Base-by-base conservation (phyloP, 2,329 filamentous ascomycete genomes). In the Magnaporthiopsis incrustans region DNA sequence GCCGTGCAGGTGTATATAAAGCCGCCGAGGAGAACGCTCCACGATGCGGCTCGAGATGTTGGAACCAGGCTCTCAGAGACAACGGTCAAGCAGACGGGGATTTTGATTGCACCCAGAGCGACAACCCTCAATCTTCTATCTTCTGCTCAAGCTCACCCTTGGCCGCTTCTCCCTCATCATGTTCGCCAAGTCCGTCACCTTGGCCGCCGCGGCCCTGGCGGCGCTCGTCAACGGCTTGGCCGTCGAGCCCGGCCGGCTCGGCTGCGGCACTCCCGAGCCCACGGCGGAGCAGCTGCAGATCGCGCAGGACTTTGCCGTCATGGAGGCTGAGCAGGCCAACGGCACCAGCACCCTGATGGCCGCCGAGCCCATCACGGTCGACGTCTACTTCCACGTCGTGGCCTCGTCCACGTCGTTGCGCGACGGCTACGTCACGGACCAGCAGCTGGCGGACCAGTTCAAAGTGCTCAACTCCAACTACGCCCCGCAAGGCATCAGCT, bases 381-480 rank as follows among this genome's bases (percentile, higher is more conserved):
- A 74, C 60, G 67, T 68, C 56, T 74, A 75, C 69, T 74, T 76
- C 68, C 74, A 76, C 65, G 71, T 75, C 25, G 66, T 76, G 22
- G 69, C 71, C 53, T 60, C 64, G 10, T 71, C 72, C 10, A 70
- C 68, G 18, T 64, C 72, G 8, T 64, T 70, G 44, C 69, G 66
- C 61, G 76, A 70, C 44, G 76, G 76, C 25, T 77, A 77, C 62
- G 62, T 78, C 2, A 30, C 22, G 15, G 32, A 18, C 38, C 14
- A 50, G 53, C 64, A 61, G 38, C 59, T 60, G 64, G 50, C 50
- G 60, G 22, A 35, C 38, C 80, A 84, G 72, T 69, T 83, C n/a
- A 66, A 71, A 4, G 76, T 77, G 26, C 69, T 84, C 69, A 83
- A 83, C 69, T 63, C 67, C 0, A 77, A 77, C 22, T 84, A 78